Evolutionary conservation across 441 rosid species (phyloP).

Genomic region (Syzygium syzygioides): DNA sequence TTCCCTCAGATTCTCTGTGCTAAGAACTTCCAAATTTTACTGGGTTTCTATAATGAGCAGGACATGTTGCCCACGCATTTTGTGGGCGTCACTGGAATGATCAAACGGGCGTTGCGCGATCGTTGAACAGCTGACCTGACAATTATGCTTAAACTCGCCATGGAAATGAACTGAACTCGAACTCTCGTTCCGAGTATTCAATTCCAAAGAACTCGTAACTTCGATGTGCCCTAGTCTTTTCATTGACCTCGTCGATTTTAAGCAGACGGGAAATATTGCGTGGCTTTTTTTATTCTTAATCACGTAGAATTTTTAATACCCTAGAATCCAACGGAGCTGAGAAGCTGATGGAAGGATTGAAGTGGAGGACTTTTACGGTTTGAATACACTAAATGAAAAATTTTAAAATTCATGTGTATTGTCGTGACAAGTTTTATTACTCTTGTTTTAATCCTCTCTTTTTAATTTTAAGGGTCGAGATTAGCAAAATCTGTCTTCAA

Average conservation of each 20-base stretch:
- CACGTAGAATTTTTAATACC: neutral
- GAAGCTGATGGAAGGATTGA: neutral
- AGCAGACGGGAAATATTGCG: neutral
- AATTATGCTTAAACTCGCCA: neutral
- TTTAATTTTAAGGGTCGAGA: neutral
- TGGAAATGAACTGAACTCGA: neutral
- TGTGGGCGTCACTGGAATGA: neutral
- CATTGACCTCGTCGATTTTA: neutral
- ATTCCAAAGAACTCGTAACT: neutral
- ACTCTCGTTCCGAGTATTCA: neutral
- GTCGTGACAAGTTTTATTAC: neutral
- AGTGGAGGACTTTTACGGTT: neutral
- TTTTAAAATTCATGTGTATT: accelerated
- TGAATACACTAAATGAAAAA: neutral
- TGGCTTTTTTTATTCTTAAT: neutral
- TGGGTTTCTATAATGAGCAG: neutral
- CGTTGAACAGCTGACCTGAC: neutral
- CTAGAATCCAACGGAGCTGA: neutral
- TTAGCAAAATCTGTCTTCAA: neutral
- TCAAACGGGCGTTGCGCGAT: neutral
- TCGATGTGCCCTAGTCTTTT: neutral
- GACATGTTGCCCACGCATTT: neutral
- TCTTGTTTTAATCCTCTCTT: neutral
- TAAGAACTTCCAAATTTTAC: accelerated
- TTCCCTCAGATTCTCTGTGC: neutral